Evolutionary conservation across 768 basidiomycete genomes (phyloP), one percentile per base, ranked within the genome.

Genomic region (Suillus clintonianus): DNA sequence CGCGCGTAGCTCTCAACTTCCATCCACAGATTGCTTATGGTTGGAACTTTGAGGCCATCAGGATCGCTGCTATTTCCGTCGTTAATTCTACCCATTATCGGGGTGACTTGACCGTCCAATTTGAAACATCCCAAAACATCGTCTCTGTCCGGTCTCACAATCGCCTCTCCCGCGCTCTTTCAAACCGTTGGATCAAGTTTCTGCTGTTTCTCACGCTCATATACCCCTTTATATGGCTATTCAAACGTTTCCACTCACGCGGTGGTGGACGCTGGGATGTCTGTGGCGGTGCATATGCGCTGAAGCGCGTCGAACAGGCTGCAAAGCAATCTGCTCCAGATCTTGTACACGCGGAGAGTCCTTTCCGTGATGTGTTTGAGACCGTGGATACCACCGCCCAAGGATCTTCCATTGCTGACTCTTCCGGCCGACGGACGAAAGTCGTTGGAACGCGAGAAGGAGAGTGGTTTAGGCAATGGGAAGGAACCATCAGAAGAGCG

Each of bases 221-320:
- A 63, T 94, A 86, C 70, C 92, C 92, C 0, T 87, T 92, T 73
- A 82, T 94, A 65, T 94, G 91, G 92, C 75, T 94, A 4, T 92
- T 86, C 75, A 86, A 87, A 72, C 85, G 87, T 5, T 89, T 90
- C 74, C 82, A 88, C 68, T 70, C 79, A 6, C 78, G 76, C 0
- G 91, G 91, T 10, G 92, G 92, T 7, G 93, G 90, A 0, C 76
- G 79, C 13, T 94, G 92, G 92, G 79, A 83, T 67, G 87, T 93
- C 8, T 89, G 88, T 59, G 92, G 92, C 22, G 86, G 86, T 15
- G 90, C 89, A 13, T 92, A 91, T 70, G 82, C 89, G n/a, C 76
- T 93, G 51, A 90, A 89, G 72, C 80, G 81, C 24, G 61, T 68
- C 42, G 69, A 68, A 22, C 64, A 62, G 67, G 70, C 66, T 66